Percentiles rank a stretch among this genome's conserved stretches.
Conservation (phyloP, 78 protist species). For the Isochrysis galbana region DNA sequence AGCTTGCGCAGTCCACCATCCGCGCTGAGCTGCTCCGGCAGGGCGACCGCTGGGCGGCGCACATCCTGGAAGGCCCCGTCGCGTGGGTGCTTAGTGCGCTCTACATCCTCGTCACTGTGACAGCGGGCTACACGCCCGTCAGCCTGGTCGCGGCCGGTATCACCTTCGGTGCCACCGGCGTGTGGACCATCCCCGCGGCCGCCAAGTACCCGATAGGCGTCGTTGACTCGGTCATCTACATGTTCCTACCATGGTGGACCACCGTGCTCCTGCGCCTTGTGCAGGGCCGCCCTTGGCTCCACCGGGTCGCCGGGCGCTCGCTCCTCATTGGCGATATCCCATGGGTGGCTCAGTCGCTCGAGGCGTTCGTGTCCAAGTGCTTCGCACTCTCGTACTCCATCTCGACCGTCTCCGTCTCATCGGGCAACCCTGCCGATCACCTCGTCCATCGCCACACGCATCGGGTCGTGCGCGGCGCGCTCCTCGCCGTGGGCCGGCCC, state of each 20-base stretch:
- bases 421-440: constrained; percentile 3
- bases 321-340: constrained; percentile 30
- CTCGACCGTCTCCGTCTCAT: constrained; percentile 21
- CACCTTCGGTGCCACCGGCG: not conserved
- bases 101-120: not conserved
- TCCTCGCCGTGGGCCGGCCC: constrained; percentile 50
- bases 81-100: not conserved
- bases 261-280: not conserved
- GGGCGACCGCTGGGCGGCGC: not conserved
- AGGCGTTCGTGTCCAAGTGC: constrained; percentile 34
- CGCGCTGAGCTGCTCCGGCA: not conserved
- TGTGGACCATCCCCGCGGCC: not conserved
- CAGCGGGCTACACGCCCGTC: not conserved
- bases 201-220: not conserved
- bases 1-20: too few species aligned
- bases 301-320: not conserved
- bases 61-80: not conserved
- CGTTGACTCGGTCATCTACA: not conserved
- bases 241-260: constrained; percentile 2
- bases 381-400: constrained; percentile 45
- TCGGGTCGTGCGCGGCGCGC: constrained; percentile 48
- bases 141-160: not conserved
- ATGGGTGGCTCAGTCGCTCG: constrained; percentile 22
- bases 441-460: constrained; percentile 42
- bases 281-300: not conserved